These are phyloP conservation scores for Drosera spatulata DNA, from an alignment of 179 eudicot species.

Conservation along the genomic window DNA sequence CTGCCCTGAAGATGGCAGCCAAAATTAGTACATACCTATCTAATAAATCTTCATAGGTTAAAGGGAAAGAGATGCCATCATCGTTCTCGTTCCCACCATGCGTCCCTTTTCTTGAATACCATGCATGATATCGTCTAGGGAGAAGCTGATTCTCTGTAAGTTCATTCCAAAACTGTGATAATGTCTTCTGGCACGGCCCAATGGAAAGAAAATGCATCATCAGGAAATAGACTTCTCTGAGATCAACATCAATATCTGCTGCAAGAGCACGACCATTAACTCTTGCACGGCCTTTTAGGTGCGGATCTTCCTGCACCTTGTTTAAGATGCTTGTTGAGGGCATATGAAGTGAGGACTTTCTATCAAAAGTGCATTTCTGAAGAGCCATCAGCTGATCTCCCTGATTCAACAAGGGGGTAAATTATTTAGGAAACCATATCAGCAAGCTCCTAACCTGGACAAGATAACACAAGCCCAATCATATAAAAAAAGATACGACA, in stretches of 20 bases:
- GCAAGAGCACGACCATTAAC: slow-evolving; percentile 22
- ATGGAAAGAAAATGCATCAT: slow-evolving; percentile 76
- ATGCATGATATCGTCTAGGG: slow-evolving; percentile 96
- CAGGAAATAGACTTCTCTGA: slow-evolving; percentile 80
- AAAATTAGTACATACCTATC: slow-evolving; percentile 32
- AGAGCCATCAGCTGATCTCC: slow-evolving; percentile 43
- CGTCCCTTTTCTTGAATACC: slow-evolving; percentile 68
- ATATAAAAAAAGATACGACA: too few species aligned
- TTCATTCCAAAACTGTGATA: slow-evolving; percentile 50
- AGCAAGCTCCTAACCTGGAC: too few species aligned
- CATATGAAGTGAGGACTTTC: slow-evolving; percentile 22
- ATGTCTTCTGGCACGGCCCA: slow-evolving; percentile 82
- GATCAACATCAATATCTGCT: slow-evolving; percentile 64
- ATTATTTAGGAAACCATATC: too few species aligned
- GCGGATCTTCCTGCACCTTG: slow-evolving; percentile 33
- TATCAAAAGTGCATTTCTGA: slow-evolving; percentile 31
- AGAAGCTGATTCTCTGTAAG: slow-evolving; percentile 76
- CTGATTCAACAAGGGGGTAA: slow-evolving; percentile 25
- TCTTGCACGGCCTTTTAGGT: slow-evolving; percentile 31
- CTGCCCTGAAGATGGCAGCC: background rate
- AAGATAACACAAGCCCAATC: too few species aligned
- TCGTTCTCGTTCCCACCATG: slow-evolving; percentile 41
- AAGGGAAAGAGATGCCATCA: slow-evolving; percentile 71
- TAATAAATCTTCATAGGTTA: slow-evolving; percentile 43
- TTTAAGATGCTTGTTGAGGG: slow-evolving; percentile 21